Base-by-base conservation (phyloP, 164 flowering plant species). In the Hamamelis virginiana region DNA sequence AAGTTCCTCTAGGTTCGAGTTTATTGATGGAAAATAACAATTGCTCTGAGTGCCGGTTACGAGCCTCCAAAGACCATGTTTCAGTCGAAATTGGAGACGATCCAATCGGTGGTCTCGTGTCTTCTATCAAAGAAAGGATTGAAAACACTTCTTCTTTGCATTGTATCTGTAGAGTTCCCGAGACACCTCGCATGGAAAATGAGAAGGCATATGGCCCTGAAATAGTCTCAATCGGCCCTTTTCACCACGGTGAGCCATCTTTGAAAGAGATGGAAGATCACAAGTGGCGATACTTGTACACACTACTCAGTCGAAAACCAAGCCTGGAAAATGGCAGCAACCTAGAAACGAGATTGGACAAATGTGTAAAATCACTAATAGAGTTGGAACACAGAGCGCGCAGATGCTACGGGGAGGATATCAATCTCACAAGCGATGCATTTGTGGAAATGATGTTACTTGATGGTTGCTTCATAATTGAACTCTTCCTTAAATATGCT, bases 381-480 rank as follows among this genome's bases (percentile, higher is more conserved):
- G 77, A 71, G 53, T 55, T 74, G 46, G 89, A 85, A 71, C 73
- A 69, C 22, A 68, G 76, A 64, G 81, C 83, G 5, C 65, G 85
- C 9, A 55, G 65, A 21, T 81, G 80, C 73, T 86, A 84, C 22
- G 64, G 43, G 12, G 81, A 74, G n/a, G 11, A 33, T 1, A 47
- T 81, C 23, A 15, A 59, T 4, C 25, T 77, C 21, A 38, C 41
- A 0, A 80, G 79, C 15, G 68, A 81, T 69, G 72, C 77, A 1
- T 80, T 86, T 16, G 71, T 81, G 9, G 70, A 75, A 27, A 76
- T 86, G 70, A 69, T 86, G 81, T 21, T 86, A 16, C 53, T 84
- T 18, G 90, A 86, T 67, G 83, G 78, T 8, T 70, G 87, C 22
- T 86, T 86, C 71, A 72, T 83, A 15, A 74, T 84, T 26, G 90